Conservation (phyloP, 164 flowering plant genomes). For the Piper betle region DNA sequence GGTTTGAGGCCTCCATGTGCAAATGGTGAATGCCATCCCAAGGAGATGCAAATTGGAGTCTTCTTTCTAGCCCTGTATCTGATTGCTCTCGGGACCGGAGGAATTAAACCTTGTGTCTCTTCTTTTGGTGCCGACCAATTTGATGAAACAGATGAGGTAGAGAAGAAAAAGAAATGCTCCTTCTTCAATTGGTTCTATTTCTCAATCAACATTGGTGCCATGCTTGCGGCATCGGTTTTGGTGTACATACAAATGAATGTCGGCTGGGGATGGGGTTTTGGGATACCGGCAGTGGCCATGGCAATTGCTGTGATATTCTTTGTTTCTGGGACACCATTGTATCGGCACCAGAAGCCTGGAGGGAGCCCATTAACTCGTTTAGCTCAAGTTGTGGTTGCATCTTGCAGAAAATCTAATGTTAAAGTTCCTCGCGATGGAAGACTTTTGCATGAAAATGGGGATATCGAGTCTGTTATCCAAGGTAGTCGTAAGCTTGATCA, state of each 20-base stretch:
- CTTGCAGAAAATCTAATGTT: constrained; percentile 33
- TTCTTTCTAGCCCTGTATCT: constrained; percentile 28
- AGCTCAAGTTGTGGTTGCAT: constrained; percentile 62
- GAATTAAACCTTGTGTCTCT: no score
- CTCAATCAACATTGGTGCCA: constrained; percentile 40
- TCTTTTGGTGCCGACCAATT: no score
- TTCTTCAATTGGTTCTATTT: constrained; percentile 28
- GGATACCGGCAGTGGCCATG: constrained; percentile 40
- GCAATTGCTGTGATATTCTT: constrained; percentile 32
- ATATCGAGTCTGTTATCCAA: constrained; percentile 52
- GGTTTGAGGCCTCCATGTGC: constrained; percentile 42
- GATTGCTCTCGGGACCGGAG: no score
- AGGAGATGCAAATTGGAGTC: constrained; percentile 1
- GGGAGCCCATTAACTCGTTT: constrained; percentile 79
- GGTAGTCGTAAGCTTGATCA: constrained; percentile 70
- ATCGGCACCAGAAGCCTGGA: constrained; percentile 42
- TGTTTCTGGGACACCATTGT: constrained; percentile 24
- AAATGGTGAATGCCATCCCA: constrained; percentile 20
- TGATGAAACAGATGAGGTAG: constrained; percentile 3
- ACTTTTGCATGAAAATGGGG: constrained; percentile 48
- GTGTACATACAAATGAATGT: constrained; percentile 28
- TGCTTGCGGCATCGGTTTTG: constrained; percentile 34
- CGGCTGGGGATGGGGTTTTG: no score
- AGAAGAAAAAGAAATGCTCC: constrained; percentile 43
- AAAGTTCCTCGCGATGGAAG: constrained; percentile 14